phyloP scores from a whole-genome alignment of 148 eudicot genomes.

The Pharnaceum exiguum region DNA sequence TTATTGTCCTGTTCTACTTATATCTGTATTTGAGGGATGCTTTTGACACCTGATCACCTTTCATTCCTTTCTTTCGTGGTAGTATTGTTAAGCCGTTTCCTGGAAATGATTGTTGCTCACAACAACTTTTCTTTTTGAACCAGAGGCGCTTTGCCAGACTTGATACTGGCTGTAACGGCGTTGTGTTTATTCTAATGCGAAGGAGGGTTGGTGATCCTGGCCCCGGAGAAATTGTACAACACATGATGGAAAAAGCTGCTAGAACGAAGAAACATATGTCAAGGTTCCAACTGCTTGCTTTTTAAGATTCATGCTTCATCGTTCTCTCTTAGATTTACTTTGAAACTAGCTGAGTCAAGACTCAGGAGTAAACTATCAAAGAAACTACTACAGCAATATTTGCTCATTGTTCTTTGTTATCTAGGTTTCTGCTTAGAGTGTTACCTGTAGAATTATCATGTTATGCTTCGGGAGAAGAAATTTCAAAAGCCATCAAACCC shows the following conservation, averaged over 20 bases:
- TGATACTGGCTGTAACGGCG: slow-evolving; percentile 94
- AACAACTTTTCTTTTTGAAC: slow-evolving; percentile 13
- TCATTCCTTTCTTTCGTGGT: too few relatives aligned
- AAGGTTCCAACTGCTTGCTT: slow-evolving; percentile 41
- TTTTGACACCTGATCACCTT: too few relatives aligned
- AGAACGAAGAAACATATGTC: slow-evolving; percentile 78
- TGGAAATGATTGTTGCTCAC: slow-evolving; percentile 1
- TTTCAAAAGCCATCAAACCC: slow-evolving; percentile 79
- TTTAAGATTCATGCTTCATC: not conserved
- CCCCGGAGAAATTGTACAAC: slow-evolving; percentile 70
- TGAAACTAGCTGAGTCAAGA: not conserved
- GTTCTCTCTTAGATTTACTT: not conserved
- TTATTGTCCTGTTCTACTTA: too few relatives aligned
- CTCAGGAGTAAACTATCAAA: too few relatives aligned
- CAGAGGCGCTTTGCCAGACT: slow-evolving; percentile 83
- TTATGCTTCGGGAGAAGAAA: slow-evolving; percentile 94
- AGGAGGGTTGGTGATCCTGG: slow-evolving; percentile 78
- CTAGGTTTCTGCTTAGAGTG: slow-evolving; percentile 75
- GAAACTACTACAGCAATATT: slow-evolving; percentile 1
- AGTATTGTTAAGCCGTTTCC: too few relatives aligned
- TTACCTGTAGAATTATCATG: slow-evolving; percentile 85
- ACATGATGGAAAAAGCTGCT: slow-evolving; percentile 74
- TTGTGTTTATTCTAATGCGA: slow-evolving; percentile 77
- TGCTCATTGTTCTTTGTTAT: slow-evolving; percentile 4
- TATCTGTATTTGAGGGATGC: too few relatives aligned